Evolutionary conservation across 2,329 filamentous ascomycete genomes (phyloP), one percentile per base, ranked within the genome.

Genomic region (Exophiala lecanii-corni): DNA sequence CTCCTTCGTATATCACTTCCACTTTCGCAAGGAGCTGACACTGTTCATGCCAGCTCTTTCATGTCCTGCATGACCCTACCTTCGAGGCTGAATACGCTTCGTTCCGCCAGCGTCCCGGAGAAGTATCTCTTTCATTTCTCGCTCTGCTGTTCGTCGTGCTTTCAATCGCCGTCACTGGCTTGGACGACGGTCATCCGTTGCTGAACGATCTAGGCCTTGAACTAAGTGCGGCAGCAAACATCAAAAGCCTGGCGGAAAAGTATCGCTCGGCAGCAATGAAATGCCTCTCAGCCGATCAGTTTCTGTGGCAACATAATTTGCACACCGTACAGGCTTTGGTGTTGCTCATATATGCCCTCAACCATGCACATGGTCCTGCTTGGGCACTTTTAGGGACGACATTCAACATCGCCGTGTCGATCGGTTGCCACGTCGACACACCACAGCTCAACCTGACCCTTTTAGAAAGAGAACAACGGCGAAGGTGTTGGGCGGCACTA

Each of bases 341-440:
- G 0, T 56, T 68, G 12, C 51, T 68, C n/a, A 62, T 59, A 23
- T 68, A 68, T 42, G 64, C 64, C 1, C 55, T 63, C 9, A 55
- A 57, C 4, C 63, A 68, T 35, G 59, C 59, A 5, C 58, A 62
- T 7, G 53, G 64, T 2, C 58, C 62, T 0, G 60, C 60, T 5
- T 69, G 65, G 65, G 61, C 65, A 4, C 48, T 69, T 5, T 50
- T 69, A 7, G 66, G 66, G 7, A 58, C 64, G 25, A 62, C 64
- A 2, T 59, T 66, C 31, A 60, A 69, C 40, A 60, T 67, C 30
- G 63, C 64, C n/a, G 60, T 66, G 26, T 60, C 60, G 0, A 64
- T 69, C 56, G 66, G 66, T 5, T 67, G 64, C 28, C 66, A 69
- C 45, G 54, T 69, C 9, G 66, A 69, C 34, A 64, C 65, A 7